Conservation (phyloP, 805 yeast species). For the Cyberlindnera lachancei region DNA sequence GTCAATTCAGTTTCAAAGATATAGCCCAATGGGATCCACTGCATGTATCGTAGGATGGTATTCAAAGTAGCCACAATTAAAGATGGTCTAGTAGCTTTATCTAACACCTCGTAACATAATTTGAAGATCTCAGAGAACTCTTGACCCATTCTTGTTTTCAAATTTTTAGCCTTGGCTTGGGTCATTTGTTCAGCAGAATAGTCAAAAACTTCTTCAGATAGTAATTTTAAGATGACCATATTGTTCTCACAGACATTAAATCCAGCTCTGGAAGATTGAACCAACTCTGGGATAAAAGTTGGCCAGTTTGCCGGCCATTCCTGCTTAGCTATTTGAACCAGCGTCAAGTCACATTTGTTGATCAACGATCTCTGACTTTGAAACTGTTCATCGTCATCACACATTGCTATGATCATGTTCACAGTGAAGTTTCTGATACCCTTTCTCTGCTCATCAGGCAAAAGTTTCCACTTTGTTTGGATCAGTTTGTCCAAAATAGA, state of each 20-base stretch:
- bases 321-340: constrained; percentile 91
- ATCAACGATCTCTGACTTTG: constrained; percentile 72
- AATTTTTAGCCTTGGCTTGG: constrained; percentile 80
- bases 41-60: constrained; percentile 75
- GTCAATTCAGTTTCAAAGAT: constrained; percentile 84
- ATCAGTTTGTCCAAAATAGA: constrained; percentile 86
- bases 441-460: constrained; percentile 80
- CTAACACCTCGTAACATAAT: constrained; percentile 88
- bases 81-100: constrained; percentile 79
- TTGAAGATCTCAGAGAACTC: constrained; percentile 92
- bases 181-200: constrained; percentile 95
- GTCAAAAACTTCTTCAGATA: constrained; percentile 95
- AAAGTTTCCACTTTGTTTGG: constrained; percentile 86
- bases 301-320: constrained; percentile 99
- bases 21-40: constrained; percentile 90
- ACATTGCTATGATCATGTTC: constrained; percentile 85
- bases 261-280: constrained; percentile 73
- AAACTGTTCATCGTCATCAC: constrained; percentile 74
- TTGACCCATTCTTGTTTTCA: constrained; percentile 76
- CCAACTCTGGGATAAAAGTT: constrained; percentile 88
- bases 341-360: constrained; percentile 86
- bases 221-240: constrained; percentile 82
- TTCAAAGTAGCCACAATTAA: constrained; percentile 78
- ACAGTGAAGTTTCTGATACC: constrained; percentile 94
- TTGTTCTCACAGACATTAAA: constrained; percentile 96